A percentile compares a stretch with the other conserved stretches of the same genome.
Conservation (phyloP, 257 asterid genomes). For the Scutellaria minor region DNA sequence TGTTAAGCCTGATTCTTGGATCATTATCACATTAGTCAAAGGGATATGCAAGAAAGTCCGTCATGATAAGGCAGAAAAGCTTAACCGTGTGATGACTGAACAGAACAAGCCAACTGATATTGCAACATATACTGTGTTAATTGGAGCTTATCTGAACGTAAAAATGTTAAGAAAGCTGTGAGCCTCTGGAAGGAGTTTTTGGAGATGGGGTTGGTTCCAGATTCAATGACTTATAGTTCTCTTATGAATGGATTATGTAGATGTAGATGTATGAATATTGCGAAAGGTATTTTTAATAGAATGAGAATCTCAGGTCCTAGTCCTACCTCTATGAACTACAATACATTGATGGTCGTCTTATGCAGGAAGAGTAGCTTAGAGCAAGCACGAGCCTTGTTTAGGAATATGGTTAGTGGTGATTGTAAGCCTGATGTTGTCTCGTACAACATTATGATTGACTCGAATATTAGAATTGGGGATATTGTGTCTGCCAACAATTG, state of each 20-base stretch:
- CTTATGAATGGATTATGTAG: slow-evolving; percentile 66
- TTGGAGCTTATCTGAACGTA: slow-evolving; percentile 62
- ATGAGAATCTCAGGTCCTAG: slow-evolving; percentile 52
- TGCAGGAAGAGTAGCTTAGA: no score
- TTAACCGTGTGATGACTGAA: slow-evolving; percentile 52
- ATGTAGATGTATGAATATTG: slow-evolving; percentile 53
- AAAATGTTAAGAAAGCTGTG: slow-evolving; percentile 55
- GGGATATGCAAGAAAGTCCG: slow-evolving; percentile 69
- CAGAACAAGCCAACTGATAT: slow-evolving; percentile 40
- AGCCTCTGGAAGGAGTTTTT: slow-evolving; percentile 54
- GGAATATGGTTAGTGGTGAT: no score
- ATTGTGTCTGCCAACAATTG: no score
- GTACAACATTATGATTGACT: no score
- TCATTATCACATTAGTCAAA: slow-evolving; percentile 49
- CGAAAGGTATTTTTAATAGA: slow-evolving; percentile 66
- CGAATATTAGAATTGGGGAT: no score
- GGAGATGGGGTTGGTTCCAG: slow-evolving; percentile 52
- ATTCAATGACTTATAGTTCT: slow-evolving; percentile 48
- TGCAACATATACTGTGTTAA: slow-evolving; percentile 48
- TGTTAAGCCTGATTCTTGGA: slow-evolving; percentile 59
- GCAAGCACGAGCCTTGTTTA: no score
- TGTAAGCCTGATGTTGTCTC: no score
- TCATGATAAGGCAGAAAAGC: slow-evolving; percentile 52
- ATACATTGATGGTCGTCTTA: no score
- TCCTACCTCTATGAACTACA: slow-evolving; percentile 53